Conservation (phyloP, 129 eudicot genomes). For the Kitagawia praeruptora region DNA sequence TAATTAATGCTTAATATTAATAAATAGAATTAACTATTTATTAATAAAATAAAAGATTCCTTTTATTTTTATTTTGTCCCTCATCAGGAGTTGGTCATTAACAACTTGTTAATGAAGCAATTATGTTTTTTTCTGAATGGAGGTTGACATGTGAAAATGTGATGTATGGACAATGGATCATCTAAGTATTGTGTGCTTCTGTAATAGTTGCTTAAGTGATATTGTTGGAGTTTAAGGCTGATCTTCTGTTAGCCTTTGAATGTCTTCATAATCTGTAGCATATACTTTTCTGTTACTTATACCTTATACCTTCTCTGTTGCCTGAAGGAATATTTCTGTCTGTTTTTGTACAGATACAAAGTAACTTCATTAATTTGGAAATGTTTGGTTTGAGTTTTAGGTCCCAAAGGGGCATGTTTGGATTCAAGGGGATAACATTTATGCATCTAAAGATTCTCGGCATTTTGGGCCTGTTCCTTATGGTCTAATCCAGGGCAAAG, state of each 20-base stretch:
- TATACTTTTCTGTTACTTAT: not conserved
- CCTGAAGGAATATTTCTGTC: not conserved
- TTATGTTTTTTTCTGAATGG: not conserved
- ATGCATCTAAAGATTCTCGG: conserved; percentile 76
- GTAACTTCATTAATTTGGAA: not conserved
- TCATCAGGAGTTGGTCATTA: too few species aligned
- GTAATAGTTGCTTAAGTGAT: not conserved
- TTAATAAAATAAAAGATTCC: too few species aligned
- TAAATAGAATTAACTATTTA: too few species aligned
- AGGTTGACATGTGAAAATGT: not conserved
- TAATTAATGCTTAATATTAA: too few species aligned
- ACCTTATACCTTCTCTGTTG: not conserved
- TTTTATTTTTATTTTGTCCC: too few species aligned
- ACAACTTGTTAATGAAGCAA: not conserved
- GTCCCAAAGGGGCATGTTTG: conserved; percentile 97
- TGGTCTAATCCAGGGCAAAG: conserved; percentile 77
- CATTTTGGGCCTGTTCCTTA: conserved; percentile 77
- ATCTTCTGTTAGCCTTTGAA: not conserved
- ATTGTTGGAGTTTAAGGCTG: not conserved
- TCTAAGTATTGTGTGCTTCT: not conserved
- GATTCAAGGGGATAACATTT: conserved; percentile 93
- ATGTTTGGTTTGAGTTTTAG: conserved; percentile 25
- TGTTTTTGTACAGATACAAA: not conserved
- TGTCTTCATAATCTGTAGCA: not conserved
- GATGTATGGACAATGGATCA: not conserved